A percentile compares a stretch with the other conserved stretches of the same genome.
phyloP scores from a whole-genome alignment of 192 early-diverging fungal genomes.

The Linnemannia zychae region DNA sequence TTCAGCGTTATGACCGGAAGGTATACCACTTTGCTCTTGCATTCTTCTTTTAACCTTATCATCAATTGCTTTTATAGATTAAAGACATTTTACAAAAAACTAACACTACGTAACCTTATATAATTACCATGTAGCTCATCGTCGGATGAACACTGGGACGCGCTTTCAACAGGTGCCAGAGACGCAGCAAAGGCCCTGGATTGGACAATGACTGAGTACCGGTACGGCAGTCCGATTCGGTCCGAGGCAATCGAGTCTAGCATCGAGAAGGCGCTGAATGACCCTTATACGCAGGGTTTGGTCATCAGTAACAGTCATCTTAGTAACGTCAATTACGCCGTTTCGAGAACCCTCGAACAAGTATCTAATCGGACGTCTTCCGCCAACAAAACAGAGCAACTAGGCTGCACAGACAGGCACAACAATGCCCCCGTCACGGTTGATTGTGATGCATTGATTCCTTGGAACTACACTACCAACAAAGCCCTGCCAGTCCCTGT shows the following conservation, averaged over 20 bases:
- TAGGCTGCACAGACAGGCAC: not conserved
- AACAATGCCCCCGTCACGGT: not conserved
- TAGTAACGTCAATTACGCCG: conserved; percentile 9
- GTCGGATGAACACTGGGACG: conserved; percentile 16
- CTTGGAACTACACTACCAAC: conserved; percentile 21
- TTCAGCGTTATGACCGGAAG: conserved; percentile 25
- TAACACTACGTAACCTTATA: not conserved
- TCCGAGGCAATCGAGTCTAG: not conserved
- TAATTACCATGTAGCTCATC: not conserved
- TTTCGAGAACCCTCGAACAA: not conserved
- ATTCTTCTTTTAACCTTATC: not conserved
- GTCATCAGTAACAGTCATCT: conserved; percentile 11
- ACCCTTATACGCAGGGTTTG: conserved; percentile 9
- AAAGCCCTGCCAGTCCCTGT: conserved; percentile 10
- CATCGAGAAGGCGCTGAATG: conserved; percentile 12
- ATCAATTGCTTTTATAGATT: not conserved
- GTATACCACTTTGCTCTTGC: not conserved
- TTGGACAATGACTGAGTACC: conserved; percentile 31
- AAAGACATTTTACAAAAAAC: not conserved
- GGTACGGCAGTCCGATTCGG: conserved; percentile 9
- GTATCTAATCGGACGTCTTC: not conserved
- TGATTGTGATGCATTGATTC: not conserved
- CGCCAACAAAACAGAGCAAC: conserved; percentile 4
- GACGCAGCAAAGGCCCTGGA: conserved; percentile 17
- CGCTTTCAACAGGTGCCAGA: conserved; percentile 21